Evolutionary conservation across 441 rosid genomes (phyloP).

Genomic region (Syzygium malaccense): DNA sequence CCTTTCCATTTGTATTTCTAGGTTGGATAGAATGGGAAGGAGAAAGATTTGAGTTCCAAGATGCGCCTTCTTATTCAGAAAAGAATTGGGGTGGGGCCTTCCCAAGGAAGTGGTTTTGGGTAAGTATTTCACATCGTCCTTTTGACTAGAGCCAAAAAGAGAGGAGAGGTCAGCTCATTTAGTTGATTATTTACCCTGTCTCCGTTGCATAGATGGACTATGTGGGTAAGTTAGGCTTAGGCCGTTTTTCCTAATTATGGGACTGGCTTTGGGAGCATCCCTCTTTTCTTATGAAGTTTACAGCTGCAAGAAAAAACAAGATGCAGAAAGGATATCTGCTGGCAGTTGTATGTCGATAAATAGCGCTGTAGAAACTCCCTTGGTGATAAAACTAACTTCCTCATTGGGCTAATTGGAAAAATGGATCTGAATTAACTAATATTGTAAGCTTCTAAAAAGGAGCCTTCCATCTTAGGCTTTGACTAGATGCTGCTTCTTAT

Average conservation of each 20-base stretch:
- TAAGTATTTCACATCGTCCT: constrained; percentile 13
- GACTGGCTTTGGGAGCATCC: not conserved
- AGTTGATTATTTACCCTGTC: not conserved
- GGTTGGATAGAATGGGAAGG: constrained; percentile 99
- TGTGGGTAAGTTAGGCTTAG: not conserved
- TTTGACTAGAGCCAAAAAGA: not conserved
- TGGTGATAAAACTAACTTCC: not conserved
- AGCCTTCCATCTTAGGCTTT: not conserved
- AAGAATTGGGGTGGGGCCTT: constrained; percentile 98
- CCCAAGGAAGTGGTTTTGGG: constrained; percentile 99
- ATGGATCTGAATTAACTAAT: not conserved
- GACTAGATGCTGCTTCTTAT: not conserved
- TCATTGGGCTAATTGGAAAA: not conserved
- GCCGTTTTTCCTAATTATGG: not conserved
- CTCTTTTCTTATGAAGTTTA: not conserved
- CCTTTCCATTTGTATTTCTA: constrained; percentile 14
- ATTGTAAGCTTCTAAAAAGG: not conserved
- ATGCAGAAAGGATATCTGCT: not conserved
- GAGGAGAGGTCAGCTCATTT: not conserved
- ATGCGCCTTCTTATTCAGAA: constrained; percentile 96
- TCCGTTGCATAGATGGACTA: not conserved
- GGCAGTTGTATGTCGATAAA: not conserved
- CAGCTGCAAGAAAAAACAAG: not conserved
- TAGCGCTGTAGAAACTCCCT: not conserved
- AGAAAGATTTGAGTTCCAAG: constrained; percentile 77